Conservation (phyloP, 345 rosid species). For the Turritis glabra region DNA sequence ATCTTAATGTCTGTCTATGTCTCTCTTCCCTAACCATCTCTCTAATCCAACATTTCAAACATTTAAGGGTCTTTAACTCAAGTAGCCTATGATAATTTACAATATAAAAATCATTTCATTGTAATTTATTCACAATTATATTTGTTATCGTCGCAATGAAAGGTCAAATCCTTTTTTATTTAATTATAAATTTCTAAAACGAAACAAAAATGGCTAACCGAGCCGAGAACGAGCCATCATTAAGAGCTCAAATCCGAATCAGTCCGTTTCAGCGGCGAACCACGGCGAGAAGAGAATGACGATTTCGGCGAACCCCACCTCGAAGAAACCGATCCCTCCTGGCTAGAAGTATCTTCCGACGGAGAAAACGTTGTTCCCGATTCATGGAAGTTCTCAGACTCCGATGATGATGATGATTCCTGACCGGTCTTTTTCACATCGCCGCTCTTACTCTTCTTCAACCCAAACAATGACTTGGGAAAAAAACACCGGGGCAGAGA, state of each 20-base stretch:
- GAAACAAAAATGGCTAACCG: neutral
- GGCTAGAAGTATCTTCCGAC: slow-evolving; percentile 29
- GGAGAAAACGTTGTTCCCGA: slow-evolving; percentile 20
- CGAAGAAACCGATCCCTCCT: slow-evolving; percentile 13
- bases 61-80: neutral
- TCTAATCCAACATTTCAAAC: neutral
- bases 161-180: neutral
- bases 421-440: neutral
- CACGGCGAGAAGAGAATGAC: slow-evolving; percentile 14
- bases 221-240: slow-evolving; percentile 19
- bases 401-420: slow-evolving; percentile 16
- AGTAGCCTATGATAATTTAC: neutral
- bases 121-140: too few relatives aligned
- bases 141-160: neutral
- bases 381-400: slow-evolving; percentile 13
- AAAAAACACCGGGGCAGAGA: neutral
- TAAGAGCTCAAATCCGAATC: slow-evolving; percentile 26
- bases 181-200: neutral
- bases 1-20: neutral
- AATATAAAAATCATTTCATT: neutral
- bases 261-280: slow-evolving; percentile 18
- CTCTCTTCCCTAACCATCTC: neutral
- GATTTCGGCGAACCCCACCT: slow-evolving; percentile 29
- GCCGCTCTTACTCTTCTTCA: slow-evolving; percentile 33
- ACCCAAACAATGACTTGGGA: slow-evolving; percentile 22